phyloP scores from a whole-genome alignment of 169 alveolate species.

The Plasmodium vivax region DNA sequence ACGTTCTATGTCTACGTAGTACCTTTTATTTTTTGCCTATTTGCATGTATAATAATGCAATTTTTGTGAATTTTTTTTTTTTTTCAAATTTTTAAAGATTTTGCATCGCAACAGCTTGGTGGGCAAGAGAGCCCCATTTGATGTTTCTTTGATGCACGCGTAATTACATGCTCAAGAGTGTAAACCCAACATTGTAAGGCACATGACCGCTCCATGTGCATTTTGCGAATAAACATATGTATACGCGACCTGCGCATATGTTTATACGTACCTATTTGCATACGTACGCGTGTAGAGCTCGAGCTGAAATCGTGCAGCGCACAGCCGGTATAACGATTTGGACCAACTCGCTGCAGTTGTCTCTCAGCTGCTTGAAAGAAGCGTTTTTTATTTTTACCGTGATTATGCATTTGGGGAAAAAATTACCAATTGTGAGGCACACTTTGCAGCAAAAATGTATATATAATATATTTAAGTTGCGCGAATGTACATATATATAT shows the following conservation, averaged over 20 bases:
- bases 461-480: background rate
- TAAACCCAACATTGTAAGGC: background rate
- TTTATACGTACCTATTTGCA: background rate
- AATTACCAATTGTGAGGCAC: background rate
- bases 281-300: background rate
- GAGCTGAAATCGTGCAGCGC: background rate
- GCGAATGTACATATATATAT: background rate
- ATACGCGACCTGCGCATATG: background rate
- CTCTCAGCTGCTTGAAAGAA: background rate
- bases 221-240: background rate
- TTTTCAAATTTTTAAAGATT: background rate
- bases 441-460: background rate
- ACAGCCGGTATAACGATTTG: background rate
- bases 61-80: background rate
- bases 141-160: background rate
- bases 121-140: background rate
- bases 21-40: background rate
- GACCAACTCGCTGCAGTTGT: background rate
- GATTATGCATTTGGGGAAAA: background rate
- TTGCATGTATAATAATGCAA: background rate
- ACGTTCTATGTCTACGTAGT: background rate
- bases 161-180: background rate
- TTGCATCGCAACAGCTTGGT: background rate
- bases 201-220: background rate
- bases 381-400: background rate